Evolutionary conservation across 2,329 filamentous ascomycete species (phyloP), one percentile per base, ranked within the genome.

Genomic region (Xylariaceae sp.): DNA sequence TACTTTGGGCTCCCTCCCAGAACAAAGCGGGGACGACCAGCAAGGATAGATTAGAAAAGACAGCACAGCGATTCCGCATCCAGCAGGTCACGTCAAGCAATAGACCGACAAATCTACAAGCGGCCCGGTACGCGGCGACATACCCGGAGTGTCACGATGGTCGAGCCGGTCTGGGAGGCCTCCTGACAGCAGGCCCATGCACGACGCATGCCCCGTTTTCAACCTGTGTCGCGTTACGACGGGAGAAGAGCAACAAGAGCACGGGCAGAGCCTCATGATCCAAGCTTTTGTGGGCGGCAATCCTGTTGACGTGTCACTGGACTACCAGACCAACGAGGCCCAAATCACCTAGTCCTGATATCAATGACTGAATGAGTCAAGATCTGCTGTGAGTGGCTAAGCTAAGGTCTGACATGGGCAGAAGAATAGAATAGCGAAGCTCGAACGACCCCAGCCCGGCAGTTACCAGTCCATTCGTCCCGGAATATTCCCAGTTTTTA

Each of bases 271-370:
- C 48, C 49, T 56, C 58, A 52, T 57, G 60, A 63, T 60, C 63
- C 63, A 62, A 59, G 61, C 60, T 61, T 60, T 57, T 60, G 61
- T 61, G 59, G 63, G 59, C 53, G 52, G 55, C 55, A 40, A 6
- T 54, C 50, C 16, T 50, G 59, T 64, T 66, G 64, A 66, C 64
- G 64, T 66, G 64, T 65, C 63, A 64, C 61, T 41, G 50, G 56
- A 51, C 19, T 54, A 36, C 57, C 56, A 60, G 49, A 58, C 54
- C 56, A 37, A 40, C 47, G 55, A 63, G 49, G 36, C 46, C 46
- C 47, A 18, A 36, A 51, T 46, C 53, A 53, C 48, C 49, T 53
- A 49, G 56, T 49, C 51, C 51, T 16, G 39, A 46, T 3, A 34
- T 56, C n/a, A n/a, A n/a, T n/a, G n/a, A n/a, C 53, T 55, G 56